These are phyloP conservation scores for Ophiostoma sp. DNA, from an alignment of 2,329 filamentous ascomycete species.

Conservation along the genomic window DNA sequence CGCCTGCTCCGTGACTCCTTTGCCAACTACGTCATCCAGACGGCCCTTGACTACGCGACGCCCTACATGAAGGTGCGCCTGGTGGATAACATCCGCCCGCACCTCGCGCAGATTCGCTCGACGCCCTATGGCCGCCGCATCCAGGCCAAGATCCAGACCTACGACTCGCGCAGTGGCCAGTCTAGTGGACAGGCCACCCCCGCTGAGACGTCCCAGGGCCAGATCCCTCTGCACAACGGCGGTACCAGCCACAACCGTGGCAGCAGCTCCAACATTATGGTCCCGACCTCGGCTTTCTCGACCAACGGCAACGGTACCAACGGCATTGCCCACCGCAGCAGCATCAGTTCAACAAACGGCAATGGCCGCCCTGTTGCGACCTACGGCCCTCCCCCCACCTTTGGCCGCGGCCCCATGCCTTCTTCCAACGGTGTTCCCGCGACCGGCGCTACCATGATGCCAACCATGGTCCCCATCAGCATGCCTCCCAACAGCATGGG, in stretches of 20 bases:
- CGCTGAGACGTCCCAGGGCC: slow-evolving; percentile 54
- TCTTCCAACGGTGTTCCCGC: slow-evolving; percentile 23
- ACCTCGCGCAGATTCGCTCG: slow-evolving; percentile 79
- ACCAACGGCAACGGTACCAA: slow-evolving; percentile 37
- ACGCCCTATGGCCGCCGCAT: slow-evolving; percentile 95
- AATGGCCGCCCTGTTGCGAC: slow-evolving; percentile 22
- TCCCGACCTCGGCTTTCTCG: slow-evolving; percentile 35
- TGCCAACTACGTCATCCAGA: slow-evolving; percentile 98
- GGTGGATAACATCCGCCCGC: slow-evolving; percentile 81
- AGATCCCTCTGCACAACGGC: slow-evolving; percentile 50
- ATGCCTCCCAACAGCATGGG: slow-evolving; percentile 28
- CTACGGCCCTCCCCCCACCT: slow-evolving; percentile 29
- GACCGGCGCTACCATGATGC: slow-evolving; percentile 17
- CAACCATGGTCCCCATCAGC: slow-evolving; percentile 24
- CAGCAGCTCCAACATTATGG: slow-evolving; percentile 43
- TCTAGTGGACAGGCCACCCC: slow-evolving; percentile 53
- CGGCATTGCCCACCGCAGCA: slow-evolving; percentile 36
- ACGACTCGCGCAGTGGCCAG: slow-evolving; percentile 49
- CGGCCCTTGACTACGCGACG: slow-evolving; percentile 83
- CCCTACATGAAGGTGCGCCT: slow-evolving; percentile 70
- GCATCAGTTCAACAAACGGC: background rate
- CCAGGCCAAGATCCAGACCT: slow-evolving; percentile 76
- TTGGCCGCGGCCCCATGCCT: slow-evolving; percentile 24
- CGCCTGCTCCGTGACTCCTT: slow-evolving; percentile 87
- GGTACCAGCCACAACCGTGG: slow-evolving; percentile 41